Evolutionary conservation across 164 flowering plant species (phyloP).

Genomic region (Chimonanthus praecox): DNA sequence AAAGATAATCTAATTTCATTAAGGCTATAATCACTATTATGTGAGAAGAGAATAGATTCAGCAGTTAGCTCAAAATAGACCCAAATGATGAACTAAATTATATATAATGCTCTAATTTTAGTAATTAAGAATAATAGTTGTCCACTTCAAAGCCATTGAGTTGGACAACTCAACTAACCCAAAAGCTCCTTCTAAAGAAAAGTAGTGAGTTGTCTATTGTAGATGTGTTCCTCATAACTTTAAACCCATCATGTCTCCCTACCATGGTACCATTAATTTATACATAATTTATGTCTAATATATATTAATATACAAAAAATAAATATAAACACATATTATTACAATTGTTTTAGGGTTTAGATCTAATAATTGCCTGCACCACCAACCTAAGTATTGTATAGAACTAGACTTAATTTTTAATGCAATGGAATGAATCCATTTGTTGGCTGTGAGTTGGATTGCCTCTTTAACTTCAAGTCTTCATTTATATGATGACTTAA

Average conservation of each 20-base stretch:
- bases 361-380: not conserved
- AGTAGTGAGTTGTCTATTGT: constrained; percentile 20
- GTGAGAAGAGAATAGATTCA: no score
- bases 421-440: not conserved
- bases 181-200: constrained; percentile 10
- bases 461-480: not conserved
- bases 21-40: no score
- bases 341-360: not conserved
- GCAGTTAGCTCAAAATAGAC: not conserved
- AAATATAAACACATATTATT: not conserved
- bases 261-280: not conserved
- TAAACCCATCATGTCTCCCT: constrained; percentile 16
- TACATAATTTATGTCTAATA: not conserved
- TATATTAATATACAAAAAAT: no score
- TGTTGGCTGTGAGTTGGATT: not conserved
- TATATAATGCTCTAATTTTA: constrained; percentile 7
- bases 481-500: constrained; percentile 2
- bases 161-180: constrained; percentile 28
- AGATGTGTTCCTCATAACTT: constrained; percentile 4
- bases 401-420: not conserved
- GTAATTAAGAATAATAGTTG: constrained; percentile 13
- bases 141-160: constrained; percentile 20
- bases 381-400: not conserved
- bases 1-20: not conserved
- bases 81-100: constrained; percentile 8